Evolutionary conservation across 371 early-diverging fungal species (phyloP).

Genomic region (Mortierella sp.): DNA sequence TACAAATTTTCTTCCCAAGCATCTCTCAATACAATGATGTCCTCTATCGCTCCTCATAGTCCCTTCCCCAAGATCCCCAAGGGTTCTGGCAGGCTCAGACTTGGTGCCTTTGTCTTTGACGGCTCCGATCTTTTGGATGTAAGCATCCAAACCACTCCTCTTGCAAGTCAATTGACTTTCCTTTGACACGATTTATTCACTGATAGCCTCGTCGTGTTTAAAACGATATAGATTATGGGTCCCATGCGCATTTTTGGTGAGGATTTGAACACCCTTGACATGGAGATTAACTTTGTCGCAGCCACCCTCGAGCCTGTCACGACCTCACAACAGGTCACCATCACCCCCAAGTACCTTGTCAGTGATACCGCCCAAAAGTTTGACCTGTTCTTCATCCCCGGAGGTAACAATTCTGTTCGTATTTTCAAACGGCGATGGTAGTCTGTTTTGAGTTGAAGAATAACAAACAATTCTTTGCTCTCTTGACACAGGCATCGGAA

Average conservation of each 20-base stretch:
- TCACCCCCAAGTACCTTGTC: constrained; percentile 22
- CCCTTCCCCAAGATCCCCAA: constrained; percentile 49
- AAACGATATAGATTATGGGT: constrained; percentile 40
- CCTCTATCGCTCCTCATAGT: constrained; percentile 32
- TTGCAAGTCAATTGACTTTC: too few relatives aligned
- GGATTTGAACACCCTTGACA: constrained; percentile 23
- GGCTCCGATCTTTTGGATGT: constrained; percentile 47
- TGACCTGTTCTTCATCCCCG: constrained; percentile 37
- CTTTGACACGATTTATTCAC: background rate
- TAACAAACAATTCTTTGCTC: background rate
- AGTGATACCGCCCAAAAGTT: constrained; percentile 20
- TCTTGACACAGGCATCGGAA: constrained; percentile 29
- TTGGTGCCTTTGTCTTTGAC: constrained; percentile 50
- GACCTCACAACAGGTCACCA: constrained; percentile 39
- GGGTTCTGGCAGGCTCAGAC: constrained; percentile 20
- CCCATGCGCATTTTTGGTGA: constrained; percentile 58
- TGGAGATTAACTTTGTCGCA: constrained; percentile 38
- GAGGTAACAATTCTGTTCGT: constrained; percentile 4
- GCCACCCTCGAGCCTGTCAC: constrained; percentile 22
- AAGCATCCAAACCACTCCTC: background rate
- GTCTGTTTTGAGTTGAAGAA: background rate
- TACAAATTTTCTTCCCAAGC: background rate
- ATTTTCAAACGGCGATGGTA: too few relatives aligned
- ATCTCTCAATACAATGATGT: constrained; percentile 11
- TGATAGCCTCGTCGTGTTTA: background rate